Percentiles rank a stretch among this genome's conserved stretches.
Evolutionary conservation across 257 asterid species (phyloP).

Genomic region (Solanum appendiculatum): DNA sequence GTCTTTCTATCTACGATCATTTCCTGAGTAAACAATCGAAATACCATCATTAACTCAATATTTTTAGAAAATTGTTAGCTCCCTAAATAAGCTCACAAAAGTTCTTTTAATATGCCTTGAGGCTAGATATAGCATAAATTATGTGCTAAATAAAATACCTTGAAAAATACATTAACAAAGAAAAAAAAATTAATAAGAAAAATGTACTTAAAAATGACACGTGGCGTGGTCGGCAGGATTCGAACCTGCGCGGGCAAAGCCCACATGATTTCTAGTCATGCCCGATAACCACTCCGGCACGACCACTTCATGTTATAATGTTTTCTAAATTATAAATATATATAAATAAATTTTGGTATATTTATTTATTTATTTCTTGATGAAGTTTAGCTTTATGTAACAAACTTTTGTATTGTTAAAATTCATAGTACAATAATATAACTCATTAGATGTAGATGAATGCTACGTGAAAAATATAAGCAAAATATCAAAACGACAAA

Average conservation of each 20-base stretch:
- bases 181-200: no score
- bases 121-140: no score
- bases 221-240: conserved; percentile 98
- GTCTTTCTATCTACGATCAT: neutral
- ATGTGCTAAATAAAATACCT: no score
- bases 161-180: no score
- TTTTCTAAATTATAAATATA: neutral
- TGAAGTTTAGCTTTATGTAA: neutral
- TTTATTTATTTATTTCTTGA: neutral
- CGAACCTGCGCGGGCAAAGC: conserved; percentile 99
- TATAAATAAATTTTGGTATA: neutral
- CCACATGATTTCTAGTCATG: conserved; percentile 99
- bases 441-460: neutral
- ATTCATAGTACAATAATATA: neutral
- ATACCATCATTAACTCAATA: neutral
- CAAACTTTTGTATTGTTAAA: neutral
- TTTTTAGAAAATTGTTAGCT: no score
- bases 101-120: no score
- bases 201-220: neutral
- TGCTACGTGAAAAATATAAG: neutral
- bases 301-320: conserved; percentile 29
- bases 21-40: no score
- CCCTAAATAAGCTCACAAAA: no score
- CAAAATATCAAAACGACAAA: neutral
- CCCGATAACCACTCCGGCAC: conserved; percentile 99